Evolutionary conservation across 1,284 basidiomycete species (phyloP).

Genomic region (Boletus mariae): DNA sequence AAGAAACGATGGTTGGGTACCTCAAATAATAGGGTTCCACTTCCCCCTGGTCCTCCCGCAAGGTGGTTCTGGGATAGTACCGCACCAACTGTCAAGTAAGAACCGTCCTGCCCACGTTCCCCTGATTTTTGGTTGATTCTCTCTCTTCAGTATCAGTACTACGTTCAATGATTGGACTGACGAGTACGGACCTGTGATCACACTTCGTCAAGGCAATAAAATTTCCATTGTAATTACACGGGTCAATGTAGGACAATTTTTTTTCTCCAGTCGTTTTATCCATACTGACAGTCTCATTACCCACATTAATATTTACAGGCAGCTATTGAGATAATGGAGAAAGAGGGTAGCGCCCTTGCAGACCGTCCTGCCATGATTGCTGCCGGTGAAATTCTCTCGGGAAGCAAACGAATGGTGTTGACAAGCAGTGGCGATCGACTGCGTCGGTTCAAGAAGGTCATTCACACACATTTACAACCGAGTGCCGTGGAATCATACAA

Average conservation of each 20-base stretch:
- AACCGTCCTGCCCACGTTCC: no score
- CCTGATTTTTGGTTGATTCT: no score
- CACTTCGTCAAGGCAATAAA: conserved; percentile 28
- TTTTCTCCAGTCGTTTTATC: no score
- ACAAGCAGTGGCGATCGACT: conserved; percentile 24
- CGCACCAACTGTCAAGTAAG: no score
- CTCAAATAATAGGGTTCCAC: neutral
- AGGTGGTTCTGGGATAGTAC: no score
- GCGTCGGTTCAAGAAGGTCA: conserved; percentile 32
- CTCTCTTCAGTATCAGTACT: no score
- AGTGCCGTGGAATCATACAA: conserved; percentile 34
- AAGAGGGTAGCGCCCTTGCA: conserved; percentile 30
- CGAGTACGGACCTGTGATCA: conserved; percentile 32
- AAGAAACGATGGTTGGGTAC: no score
- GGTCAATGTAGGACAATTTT: conserved; percentile 23
- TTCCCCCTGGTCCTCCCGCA: neutral
- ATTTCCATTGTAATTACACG: conserved; percentile 29
- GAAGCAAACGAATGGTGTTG: conserved; percentile 26
- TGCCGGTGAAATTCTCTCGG: conserved; percentile 29
- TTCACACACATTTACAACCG: conserved; percentile 40
- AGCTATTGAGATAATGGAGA: conserved; percentile 37
- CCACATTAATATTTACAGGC: conserved; percentile 16
- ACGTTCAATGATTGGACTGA: no score
- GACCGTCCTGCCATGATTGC: conserved; percentile 35
- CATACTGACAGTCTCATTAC: no score